Evolutionary conservation across 1,284 basidiomycete genomes (phyloP).

Genomic region (Papiliotrema nemorosa): DNA sequence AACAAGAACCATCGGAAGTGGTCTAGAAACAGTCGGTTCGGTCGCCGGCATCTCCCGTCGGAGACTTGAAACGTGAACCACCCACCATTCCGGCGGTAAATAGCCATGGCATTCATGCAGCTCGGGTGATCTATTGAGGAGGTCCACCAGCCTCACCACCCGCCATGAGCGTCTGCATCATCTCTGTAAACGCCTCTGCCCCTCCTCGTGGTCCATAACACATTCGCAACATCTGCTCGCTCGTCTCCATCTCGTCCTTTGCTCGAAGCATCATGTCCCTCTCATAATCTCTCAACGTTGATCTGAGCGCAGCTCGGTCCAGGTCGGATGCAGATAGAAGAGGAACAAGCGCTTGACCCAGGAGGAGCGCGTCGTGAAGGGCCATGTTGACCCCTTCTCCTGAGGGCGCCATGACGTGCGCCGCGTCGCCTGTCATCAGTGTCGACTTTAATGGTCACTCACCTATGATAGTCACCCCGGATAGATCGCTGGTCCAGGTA

Average conservation of each 20-base stretch:
- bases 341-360: slow-evolving; percentile 34
- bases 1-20: too few relatives aligned
- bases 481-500: slow-evolving; percentile 23
- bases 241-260: slow-evolving; percentile 10
- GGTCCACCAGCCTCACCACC: too few relatives aligned
- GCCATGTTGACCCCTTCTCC: slow-evolving; percentile 53
- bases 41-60: too few relatives aligned
- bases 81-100: too few relatives aligned
- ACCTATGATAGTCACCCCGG: slow-evolving; percentile 27
- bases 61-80: too few relatives aligned
- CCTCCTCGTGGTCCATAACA: background rate
- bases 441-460: slow-evolving; percentile 7
- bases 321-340: slow-evolving; percentile 4
- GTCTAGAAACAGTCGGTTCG: too few relatives aligned
- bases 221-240: background rate
- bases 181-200: too few relatives aligned
- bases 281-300: slow-evolving; percentile 20
- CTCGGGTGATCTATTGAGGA: too few relatives aligned
- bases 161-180: too few relatives aligned
- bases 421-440: slow-evolving; percentile 50
- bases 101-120: too few relatives aligned
- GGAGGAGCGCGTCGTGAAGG: slow-evolving; percentile 30
- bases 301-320: slow-evolving; percentile 7
- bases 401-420: slow-evolving; percentile 55
- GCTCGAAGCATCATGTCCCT: slow-evolving; percentile 19